Percentiles rank a stretch among this genome's conserved stretches.
phyloP scores from a whole-genome alignment of 768 basidiomycete species.

The Serendipita vermifera region DNA sequence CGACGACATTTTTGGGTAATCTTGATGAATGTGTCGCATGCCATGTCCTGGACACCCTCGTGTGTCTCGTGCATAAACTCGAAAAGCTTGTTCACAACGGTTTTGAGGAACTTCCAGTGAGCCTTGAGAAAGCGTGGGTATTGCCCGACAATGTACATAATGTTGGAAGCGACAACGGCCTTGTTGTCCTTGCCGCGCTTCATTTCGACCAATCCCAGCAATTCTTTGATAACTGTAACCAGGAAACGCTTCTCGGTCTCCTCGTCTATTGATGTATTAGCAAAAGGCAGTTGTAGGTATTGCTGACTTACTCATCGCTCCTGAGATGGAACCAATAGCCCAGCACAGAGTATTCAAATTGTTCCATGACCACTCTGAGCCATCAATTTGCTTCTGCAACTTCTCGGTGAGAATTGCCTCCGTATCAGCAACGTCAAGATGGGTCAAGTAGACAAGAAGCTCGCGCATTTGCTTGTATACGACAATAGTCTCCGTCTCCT shows the following conservation, averaged over 20 bases:
- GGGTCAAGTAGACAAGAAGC: conserved; percentile 92
- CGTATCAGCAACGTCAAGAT: conserved; percentile 90
- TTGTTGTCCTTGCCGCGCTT: conserved; percentile 99
- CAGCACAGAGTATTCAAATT: conserved; percentile 98
- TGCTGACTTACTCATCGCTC: conserved; percentile 81
- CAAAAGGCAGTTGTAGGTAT: background rate
- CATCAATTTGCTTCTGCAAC: conserved; percentile 91
- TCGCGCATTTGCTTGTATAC: conserved; percentile 99
- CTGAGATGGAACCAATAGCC: conserved; percentile 98
- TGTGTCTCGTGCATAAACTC: conserved; percentile 99
- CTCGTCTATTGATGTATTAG: conserved; percentile 48
- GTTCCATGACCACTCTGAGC: conserved; percentile 98
- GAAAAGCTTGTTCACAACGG: conserved; percentile 97
- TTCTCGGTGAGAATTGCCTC: conserved; percentile 98
- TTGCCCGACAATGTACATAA: conserved; percentile 99
- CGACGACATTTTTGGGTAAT: conserved; percentile 97
- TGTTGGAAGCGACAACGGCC: conserved; percentile 90
- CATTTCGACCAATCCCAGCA: conserved; percentile 94
- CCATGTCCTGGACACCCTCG: conserved; percentile 99
- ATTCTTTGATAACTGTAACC: conserved; percentile 97
- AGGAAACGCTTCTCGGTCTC: conserved; percentile 98
- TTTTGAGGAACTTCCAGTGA: conserved; percentile 99
- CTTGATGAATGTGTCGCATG: conserved; percentile 99
- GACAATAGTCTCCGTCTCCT: conserved; percentile 96
- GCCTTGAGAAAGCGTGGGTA: conserved; percentile 99